Evolutionary conservation across 2,329 filamentous ascomycete species (phyloP).

Genomic region (Alternaria angustiovoidea): DNA sequence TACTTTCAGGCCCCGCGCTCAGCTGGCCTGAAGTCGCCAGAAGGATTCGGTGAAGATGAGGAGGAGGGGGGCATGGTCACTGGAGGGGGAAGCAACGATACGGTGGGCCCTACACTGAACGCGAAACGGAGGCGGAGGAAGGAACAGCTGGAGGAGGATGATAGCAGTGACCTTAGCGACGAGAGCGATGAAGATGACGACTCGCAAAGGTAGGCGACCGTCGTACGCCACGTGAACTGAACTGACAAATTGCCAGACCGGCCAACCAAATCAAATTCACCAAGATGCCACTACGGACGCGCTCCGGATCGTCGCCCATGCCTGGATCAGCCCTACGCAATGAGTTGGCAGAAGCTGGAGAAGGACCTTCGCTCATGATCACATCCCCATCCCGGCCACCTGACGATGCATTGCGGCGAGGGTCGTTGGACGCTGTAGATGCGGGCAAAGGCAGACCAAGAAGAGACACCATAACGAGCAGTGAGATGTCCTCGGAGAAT

Average conservation of each 20-base stretch:
- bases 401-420: constrained; percentile 56
- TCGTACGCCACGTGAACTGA: background rate
- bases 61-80: constrained; percentile 76
- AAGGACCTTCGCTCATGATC: constrained; percentile 61
- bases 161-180: constrained; percentile 84
- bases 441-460: constrained; percentile 73
- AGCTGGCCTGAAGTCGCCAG: constrained; percentile 60
- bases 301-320: constrained; percentile 88
- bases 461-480: constrained; percentile 80
- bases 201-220: constrained; percentile 40
- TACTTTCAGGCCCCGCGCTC: constrained; percentile 78
- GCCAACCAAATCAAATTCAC: constrained; percentile 93
- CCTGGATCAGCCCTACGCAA: constrained; percentile 60
- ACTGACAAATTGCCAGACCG: constrained; percentile 57
- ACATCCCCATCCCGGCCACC: constrained; percentile 63
- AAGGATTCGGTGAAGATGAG: constrained; percentile 72
- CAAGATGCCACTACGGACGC: constrained; percentile 88
- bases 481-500: constrained; percentile 83
- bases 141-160: constrained; percentile 83
- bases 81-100: constrained; percentile 70
- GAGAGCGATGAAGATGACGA: constrained; percentile 83
- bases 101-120: constrained; percentile 69
- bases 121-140: constrained; percentile 72
- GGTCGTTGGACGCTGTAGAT: constrained; percentile 76
- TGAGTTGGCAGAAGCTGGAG: constrained; percentile 61